phyloP scores from a whole-genome alignment of 768 basidiomycete species.

The Cytidiella melzeri region DNA sequence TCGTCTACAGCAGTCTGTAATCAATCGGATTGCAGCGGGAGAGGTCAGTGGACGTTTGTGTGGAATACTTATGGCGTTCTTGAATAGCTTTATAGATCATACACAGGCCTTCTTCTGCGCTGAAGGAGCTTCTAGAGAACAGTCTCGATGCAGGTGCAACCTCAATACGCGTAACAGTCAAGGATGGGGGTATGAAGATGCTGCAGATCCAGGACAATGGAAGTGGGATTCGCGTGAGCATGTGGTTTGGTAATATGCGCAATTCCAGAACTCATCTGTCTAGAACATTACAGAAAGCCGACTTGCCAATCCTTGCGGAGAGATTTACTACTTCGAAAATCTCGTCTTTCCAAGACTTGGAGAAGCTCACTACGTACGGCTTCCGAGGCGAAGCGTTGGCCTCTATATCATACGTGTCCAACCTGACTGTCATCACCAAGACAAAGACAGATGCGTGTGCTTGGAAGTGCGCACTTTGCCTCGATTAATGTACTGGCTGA shows the following conservation, averaged over 20 bases:
- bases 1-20: slow-evolving; percentile 13
- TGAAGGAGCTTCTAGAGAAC: slow-evolving; percentile 96
- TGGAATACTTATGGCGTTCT: neutral
- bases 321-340: slow-evolving; percentile 96
- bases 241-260: neutral
- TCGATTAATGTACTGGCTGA: neutral
- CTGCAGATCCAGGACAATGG: slow-evolving; percentile 97
- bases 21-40: slow-evolving; percentile 15
- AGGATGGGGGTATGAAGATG: slow-evolving; percentile 93
- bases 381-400: slow-evolving; percentile 97
- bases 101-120: slow-evolving; percentile 85
- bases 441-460: slow-evolving; percentile 76
- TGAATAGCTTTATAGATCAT: slow-evolving; percentile 50
- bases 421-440: slow-evolving; percentile 87
- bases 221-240: slow-evolving; percentile 80
- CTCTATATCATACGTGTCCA: slow-evolving; percentile 91
- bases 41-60: slow-evolving; percentile 4
- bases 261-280: neutral
- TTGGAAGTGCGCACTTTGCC: slow-evolving; percentile 70
- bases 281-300: slow-evolving; percentile 60
- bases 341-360: slow-evolving; percentile 78
- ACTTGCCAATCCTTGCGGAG: slow-evolving; percentile 87
- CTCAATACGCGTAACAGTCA: slow-evolving; percentile 79
- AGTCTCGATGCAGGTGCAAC: slow-evolving; percentile 90
- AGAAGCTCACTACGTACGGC: slow-evolving; percentile 83